Evolutionary conservation across 2,329 filamentous ascomycete species (phyloP), one percentile per base, ranked within the genome.

Genomic region (Phialophora tarda): DNA sequence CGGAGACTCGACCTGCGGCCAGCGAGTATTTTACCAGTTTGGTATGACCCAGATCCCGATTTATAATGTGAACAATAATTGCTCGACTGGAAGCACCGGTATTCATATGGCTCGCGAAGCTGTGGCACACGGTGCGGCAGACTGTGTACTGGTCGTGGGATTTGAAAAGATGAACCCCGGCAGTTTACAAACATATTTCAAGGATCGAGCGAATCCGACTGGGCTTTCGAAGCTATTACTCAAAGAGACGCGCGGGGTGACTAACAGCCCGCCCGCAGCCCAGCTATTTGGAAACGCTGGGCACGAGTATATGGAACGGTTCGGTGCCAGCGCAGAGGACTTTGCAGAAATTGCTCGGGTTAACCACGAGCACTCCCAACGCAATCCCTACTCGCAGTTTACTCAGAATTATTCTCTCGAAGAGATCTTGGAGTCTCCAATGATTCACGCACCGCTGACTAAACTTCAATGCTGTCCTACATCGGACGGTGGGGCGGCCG

Each of bases 21-120:
- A 98, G 83, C 90, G 94, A 71, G 93, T 97, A 75, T 97, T 98
- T 81, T 98, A n/a, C n/a, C n/a, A n/a, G n/a, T n/a, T n/a, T n/a
- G n/a, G n/a, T n/a, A n/a, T n/a, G n/a, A n/a, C n/a, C 97, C 82
- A 90, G 75, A 97, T 98, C 73, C 94, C 94, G 74, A 92, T 98
- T 77, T 93, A 95, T 84, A 98, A 98, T 76, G 92, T 96, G 75
- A 97, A 97, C 86, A 97, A 97, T 85, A 96, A 97, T 83, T 98
- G 94, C 84, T 91, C 91, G 2, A 97, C 94, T 0, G 94, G 94
- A 11, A 92, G 89, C 3, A 96, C 93, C 0, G 94, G 93, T 6
- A 82, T 97, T 64, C 88, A 88, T 75, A 89, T 97, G 85, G 94
- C 86, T 0, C 84, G 92, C 26, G 91, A 89, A 57, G 84, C 95